These are phyloP conservation scores for Penicillium longicatenatum DNA, from an alignment of 495 filamentous ascomycete species.

Conservation along the genomic window DNA sequence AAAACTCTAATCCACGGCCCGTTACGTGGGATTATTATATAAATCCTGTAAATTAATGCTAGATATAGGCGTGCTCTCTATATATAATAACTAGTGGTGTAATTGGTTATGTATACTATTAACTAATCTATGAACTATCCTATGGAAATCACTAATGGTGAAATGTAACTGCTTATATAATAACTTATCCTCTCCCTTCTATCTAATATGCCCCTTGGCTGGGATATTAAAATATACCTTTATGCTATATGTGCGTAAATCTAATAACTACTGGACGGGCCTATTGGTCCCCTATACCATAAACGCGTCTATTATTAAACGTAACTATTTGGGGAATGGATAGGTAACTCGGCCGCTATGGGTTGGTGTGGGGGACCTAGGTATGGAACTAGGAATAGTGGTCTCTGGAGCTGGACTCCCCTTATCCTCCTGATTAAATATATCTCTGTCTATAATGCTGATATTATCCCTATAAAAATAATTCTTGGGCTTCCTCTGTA, in stretches of 20 bases:
- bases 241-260: not conserved
- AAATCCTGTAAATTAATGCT: not conserved
- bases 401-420: not conserved
- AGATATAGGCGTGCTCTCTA: not conserved
- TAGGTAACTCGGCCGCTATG: not conserved
- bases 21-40: not conserved
- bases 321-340: not conserved
- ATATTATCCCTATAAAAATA: not conserved
- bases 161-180: constrained; percentile 1
- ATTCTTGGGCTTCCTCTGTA: not conserved
- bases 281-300: not conserved
- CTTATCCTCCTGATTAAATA: not conserved
- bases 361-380: not conserved
- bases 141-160: not conserved
- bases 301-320: not conserved
- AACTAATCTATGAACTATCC: not conserved
- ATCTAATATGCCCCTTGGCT: not conserved
- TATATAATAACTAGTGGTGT: not conserved
- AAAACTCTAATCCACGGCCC: not conserved
- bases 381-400: not conserved
- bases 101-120: not conserved
- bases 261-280: not conserved
- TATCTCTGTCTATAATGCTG: not conserved
- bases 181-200: not conserved
- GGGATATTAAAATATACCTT: not conserved